Evolutionary conservation across 805 yeast genomes (phyloP), one percentile per base, ranked within the genome.

Genomic region (Millerago galiae): DNA sequence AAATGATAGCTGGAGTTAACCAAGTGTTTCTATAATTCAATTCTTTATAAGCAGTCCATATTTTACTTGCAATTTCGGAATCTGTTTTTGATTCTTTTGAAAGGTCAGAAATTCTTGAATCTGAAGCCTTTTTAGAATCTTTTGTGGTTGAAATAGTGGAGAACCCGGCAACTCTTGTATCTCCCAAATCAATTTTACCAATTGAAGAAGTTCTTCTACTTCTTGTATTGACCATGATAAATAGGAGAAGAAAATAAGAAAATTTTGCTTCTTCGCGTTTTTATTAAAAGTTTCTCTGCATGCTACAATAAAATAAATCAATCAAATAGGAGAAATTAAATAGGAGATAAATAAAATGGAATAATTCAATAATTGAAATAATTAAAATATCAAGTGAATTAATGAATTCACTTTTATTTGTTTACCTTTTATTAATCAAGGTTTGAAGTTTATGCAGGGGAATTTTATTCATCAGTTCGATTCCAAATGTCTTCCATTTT

Each of bases 111-210:
- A 63, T 52, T 21, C 77, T 60, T 18, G 61, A 53, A 41, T 51
- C 46, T 42, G 74, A 56, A 30, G 68, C 68, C 40, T 61, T 62
- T 47, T 70, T 66, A 44, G 67, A 65, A 43, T 65, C 58, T 40
- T 64, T 64, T 11, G 75, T 63, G 17, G 74, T 65, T n/a, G 68
- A 63, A 77, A 81, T 78, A 1, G 95, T 82, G 11, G 86, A 69
- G 34, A 87, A 67, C 2, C 83, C 71, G 2, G 86, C 81, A 2
- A 78, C 82, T 8, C 78, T 59, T 12, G 72, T 78, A 56, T 87
- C 95, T 18, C 95, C 96, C 4, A 88, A 64, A 40, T 78, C 72
- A 40, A 87, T 77, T 29, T 75, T 71, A 3, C 95, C 95, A 13
- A 88, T 82, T 0, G 90, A 81, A 1, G 93, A 81, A 9, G 77